phyloP scores from a whole-genome alignment of 2,329 filamentous ascomycete genomes.

The Verticillium klebahnii region DNA sequence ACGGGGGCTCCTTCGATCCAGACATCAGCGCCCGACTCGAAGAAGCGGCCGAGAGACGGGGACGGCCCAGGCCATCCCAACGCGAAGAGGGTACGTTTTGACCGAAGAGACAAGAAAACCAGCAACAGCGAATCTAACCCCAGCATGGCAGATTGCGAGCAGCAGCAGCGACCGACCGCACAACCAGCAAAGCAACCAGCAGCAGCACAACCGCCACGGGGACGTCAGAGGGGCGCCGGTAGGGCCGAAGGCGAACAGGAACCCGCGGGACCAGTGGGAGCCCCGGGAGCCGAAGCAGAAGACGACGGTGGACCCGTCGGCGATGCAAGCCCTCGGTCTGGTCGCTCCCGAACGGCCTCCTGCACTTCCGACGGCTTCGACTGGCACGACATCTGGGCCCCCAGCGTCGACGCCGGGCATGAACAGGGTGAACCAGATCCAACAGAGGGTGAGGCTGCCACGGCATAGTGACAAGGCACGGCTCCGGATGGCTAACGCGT shows the following conservation, averaged over 20 bases:
- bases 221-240: conserved; percentile 10
- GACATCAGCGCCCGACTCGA: conserved; percentile 24
- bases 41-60: conserved; percentile 40
- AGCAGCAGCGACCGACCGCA: conserved; percentile 3
- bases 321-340: conserved; percentile 47
- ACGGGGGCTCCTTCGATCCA: conserved; percentile 32
- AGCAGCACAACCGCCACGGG: conserved; percentile 7
- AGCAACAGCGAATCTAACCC: not conserved
- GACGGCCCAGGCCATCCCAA: conserved; percentile 23
- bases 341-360: conserved; percentile 39
- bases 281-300: conserved; percentile 15
- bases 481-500: not conserved
- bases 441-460: not conserved
- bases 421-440: not conserved
- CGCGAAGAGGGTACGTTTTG: conserved; percentile 36
- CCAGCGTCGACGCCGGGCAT: conserved; percentile 7
- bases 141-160: conserved; percentile 4
- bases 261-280: not conserved
- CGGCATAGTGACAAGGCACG: too few species aligned
- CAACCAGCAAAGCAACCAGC: not conserved
- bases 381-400: conserved; percentile 12
- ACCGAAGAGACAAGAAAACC: not conserved
- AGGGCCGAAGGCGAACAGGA: conserved; percentile 9
- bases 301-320: conserved; percentile 38
- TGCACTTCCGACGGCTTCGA: conserved; percentile 14